These are phyloP conservation scores for Austroboletus festivus DNA, from an alignment of 768 basidiomycete genomes.

Conservation along the genomic window DNA sequence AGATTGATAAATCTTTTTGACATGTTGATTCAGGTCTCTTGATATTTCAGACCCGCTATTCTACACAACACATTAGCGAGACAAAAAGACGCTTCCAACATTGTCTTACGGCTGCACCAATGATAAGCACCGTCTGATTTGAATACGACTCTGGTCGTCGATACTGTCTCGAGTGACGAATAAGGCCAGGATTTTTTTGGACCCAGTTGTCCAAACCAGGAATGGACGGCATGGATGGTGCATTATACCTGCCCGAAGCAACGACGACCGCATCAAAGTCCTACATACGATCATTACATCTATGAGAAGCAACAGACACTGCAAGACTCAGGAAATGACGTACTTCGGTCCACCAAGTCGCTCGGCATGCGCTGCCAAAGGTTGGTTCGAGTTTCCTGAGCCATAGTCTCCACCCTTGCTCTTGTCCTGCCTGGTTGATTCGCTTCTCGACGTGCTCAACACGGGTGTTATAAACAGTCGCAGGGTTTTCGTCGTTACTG, in stretches of 20 bases:
- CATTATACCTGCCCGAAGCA: constrained; percentile 8
- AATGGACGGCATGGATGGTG: constrained; percentile 15
- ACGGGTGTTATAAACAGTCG: constrained; percentile 44
- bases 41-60: constrained; percentile 10
- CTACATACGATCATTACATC: not conserved
- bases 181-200: constrained; percentile 30
- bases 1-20: constrained; percentile 9
- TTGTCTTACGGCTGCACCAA: constrained; percentile 30
- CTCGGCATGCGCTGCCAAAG: constrained; percentile 20
- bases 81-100: not conserved
- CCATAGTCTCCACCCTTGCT: constrained; percentile 16
- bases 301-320: not conserved
- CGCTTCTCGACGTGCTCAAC: constrained; percentile 45
- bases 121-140: constrained; percentile 40
- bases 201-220: constrained; percentile 12
- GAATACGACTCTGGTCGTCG: constrained; percentile 35
- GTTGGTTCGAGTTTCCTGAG: constrained; percentile 6
- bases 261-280: constrained; percentile 18
- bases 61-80: not conserved
- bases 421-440: constrained; percentile 11
- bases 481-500: constrained; percentile 37
- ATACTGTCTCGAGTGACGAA: constrained; percentile 43
- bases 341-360: constrained; percentile 31
- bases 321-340: not conserved
- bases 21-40: constrained; percentile 11